Evolutionary conservation across 805 yeast species (phyloP), one percentile per base, ranked within the genome.

Genomic region (Jamesozyma spencerorum): DNA sequence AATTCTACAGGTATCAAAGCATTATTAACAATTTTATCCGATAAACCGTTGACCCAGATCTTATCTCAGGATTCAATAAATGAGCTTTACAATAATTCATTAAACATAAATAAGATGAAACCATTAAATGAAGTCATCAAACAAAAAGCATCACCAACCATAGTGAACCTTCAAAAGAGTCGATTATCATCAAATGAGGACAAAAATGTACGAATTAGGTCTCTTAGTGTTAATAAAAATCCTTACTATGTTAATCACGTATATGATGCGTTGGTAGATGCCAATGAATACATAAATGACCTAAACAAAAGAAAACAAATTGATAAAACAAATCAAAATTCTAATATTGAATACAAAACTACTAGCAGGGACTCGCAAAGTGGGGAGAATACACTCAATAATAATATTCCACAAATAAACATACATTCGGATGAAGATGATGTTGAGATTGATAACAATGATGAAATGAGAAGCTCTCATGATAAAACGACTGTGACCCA

Each of bases 1-100:
- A 59, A 60, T 36, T 53, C 50, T 38, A 58, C 63, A 2, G 65
- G 65, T 18, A 57, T 60, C 6, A 58, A 55, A 39, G 65, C 65
- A 3, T 47, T 60, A 30, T 41, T 60, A 35, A 60, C 65, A 1
- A 56, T 60, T 12, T 38, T 60, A 18, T 55, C 62, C 1, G 65
- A 60, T 44, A 52, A 53, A 35, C 63, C 65, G 1, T 40, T 60
- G 34, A 51, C 60, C 5, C 50, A 51, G 31, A 53, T 48, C 29
- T 48, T 60, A 13, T 47, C 60, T 4, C 48, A 56, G 34, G 59
- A 55, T 22, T 59, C 64, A 2, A 46, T 60, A 24, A 50, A 56
- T 31, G 54, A 54, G 27, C 41, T 56, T 24, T 49, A 48, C 36
- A 53, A 48, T 19, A 37, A 35, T 30, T 40, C 43, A n/a, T 5